Percentiles rank a stretch among this genome's conserved stretches.
phyloP scores from a whole-genome alignment of 768 basidiomycete genomes.

The Russula earlei region DNA sequence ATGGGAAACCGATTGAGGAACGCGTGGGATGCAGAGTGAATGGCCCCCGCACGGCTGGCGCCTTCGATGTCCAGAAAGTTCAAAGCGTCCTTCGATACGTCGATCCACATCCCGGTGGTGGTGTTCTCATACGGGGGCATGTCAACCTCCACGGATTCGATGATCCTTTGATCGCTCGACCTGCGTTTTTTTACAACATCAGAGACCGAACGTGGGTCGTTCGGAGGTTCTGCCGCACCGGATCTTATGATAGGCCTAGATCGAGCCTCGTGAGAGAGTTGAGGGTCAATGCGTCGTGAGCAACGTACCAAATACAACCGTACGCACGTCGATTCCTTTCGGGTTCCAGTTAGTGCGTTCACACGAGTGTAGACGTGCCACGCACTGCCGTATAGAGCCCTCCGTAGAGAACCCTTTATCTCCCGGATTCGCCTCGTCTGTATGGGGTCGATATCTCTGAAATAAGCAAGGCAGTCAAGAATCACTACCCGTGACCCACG shows the following conservation, averaged over 20 bases:
- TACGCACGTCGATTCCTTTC: constrained; percentile 51
- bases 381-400: constrained; percentile 67
- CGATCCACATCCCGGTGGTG: constrained; percentile 72
- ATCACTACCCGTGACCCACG: background rate
- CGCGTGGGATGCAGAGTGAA: constrained; percentile 81
- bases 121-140: constrained; percentile 69
- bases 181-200: background rate
- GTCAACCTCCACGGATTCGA: constrained; percentile 71
- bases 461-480: background rate
- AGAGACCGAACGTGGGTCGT: background rate
- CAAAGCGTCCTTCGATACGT: constrained; percentile 49
- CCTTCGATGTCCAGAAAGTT: constrained; percentile 42
- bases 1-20: constrained; percentile 70
- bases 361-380: constrained; percentile 12
- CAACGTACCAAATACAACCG: constrained; percentile 63
- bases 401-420: constrained; percentile 44
- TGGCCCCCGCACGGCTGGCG: constrained; percentile 66
- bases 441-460: constrained; percentile 55
- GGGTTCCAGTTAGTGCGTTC: background rate
- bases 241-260: constrained; percentile 75
- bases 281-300: background rate
- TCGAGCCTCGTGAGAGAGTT: background rate
- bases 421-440: constrained; percentile 68
- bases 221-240: constrained; percentile 31
- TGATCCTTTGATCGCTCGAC: constrained; percentile 46